These are phyloP conservation scores for Lolium rigidum DNA, from an alignment of 176 grass and related monocot genomes.

Conservation along the genomic window DNA sequence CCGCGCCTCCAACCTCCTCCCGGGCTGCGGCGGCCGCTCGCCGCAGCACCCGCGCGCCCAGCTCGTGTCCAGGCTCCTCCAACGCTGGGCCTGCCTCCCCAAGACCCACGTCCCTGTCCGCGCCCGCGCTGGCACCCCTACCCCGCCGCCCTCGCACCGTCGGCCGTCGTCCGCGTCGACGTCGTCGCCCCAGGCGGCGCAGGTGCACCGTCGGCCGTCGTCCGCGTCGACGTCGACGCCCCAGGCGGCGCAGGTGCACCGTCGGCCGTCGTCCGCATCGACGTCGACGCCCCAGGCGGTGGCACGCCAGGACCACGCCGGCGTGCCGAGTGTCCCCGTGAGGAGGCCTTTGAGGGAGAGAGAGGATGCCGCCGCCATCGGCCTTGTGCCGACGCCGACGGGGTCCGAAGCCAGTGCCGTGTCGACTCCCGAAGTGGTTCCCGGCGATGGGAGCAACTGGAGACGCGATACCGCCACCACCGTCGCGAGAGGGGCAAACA, in stretches of 20 bases:
- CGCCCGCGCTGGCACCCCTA: not conserved
- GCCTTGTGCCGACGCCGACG: not conserved
- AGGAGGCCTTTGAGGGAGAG: slow-evolving; percentile 74
- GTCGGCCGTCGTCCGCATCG: not conserved
- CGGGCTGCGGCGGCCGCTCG: not conserved
- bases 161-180: not conserved
- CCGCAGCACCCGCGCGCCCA: not conserved
- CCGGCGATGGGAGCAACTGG: slow-evolving; percentile 3
- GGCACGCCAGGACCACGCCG: not conserved
- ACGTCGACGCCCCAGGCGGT: not conserved
- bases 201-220: not conserved
- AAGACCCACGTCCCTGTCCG: not conserved
- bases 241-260: not conserved
- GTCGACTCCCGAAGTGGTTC: not conserved
- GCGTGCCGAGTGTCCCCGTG: slow-evolving; percentile 11
- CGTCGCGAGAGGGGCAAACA: slow-evolving; percentile 10
- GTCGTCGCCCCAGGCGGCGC: not conserved
- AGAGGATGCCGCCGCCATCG: slow-evolving; percentile 28
- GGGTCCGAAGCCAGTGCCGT: slow-evolving; percentile 22
- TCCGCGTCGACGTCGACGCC: not conserved
- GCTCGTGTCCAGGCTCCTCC: slow-evolving; percentile 36
- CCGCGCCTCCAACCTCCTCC: not conserved
- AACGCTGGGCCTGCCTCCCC: slow-evolving; percentile 29
- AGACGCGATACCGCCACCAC: slow-evolving; percentile 19
- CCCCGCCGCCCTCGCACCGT: not conserved